Percentiles rank a stretch among this genome's conserved stretches.
Conservation (phyloP, 1,284 basidiomycete species). For the Leccinum huronense region DNA sequence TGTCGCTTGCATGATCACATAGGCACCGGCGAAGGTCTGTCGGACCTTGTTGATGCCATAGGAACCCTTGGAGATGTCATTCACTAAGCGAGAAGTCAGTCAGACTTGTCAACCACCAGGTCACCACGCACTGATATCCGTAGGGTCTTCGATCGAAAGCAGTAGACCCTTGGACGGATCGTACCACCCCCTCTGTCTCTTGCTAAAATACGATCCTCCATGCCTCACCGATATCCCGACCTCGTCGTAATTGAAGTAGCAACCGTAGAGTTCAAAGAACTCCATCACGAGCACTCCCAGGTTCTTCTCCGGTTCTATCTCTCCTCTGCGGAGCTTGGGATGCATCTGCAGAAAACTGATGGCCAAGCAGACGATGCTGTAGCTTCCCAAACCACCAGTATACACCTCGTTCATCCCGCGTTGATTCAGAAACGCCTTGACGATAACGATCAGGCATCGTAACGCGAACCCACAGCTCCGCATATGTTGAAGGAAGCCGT, state of each 20-base stretch:
- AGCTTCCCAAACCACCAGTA: constrained; percentile 92
- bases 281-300: constrained; percentile 92
- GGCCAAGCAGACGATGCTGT: constrained; percentile 90
- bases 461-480: constrained; percentile 59
- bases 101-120: constrained; percentile 6
- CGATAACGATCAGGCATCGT: constrained; percentile 79
- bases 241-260: constrained; percentile 87
- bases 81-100: constrained; percentile 50
- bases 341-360: constrained; percentile 97
- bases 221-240: constrained; percentile 88
- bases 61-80: constrained; percentile 91
- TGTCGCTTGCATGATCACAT: constrained; percentile 75
- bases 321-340: constrained; percentile 86
- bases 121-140: constrained; percentile 70
- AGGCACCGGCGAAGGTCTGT: constrained; percentile 83
- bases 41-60: constrained; percentile 83
- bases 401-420: constrained; percentile 97
- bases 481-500: constrained; percentile 73
- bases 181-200: constrained; percentile 77
- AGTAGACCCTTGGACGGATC: constrained; percentile 60
- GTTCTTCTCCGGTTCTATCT: constrained; percentile 86
- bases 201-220: constrained; percentile 84
- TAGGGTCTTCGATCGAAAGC: constrained; percentile 94
- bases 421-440: constrained; percentile 89
- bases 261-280: constrained; percentile 95